A percentile compares a stretch with the other conserved stretches of the same genome.
These are phyloP conservation scores for Strigomonas culicis DNA, from an alignment of 208 protist species.

Conservation along the genomic window DNA sequence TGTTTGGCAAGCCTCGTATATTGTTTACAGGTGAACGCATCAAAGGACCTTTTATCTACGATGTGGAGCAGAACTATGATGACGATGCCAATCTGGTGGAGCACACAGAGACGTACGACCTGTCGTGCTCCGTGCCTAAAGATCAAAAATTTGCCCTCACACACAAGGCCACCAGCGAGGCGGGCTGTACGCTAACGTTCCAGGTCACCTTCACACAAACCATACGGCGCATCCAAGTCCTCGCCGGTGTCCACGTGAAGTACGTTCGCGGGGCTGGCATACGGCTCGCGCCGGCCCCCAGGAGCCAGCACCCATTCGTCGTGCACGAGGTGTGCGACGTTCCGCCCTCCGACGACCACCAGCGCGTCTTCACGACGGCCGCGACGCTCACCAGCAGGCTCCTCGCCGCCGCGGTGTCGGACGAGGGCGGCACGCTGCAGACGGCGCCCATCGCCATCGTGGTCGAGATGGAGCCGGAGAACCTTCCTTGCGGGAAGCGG, in stretches of 20 bases:
- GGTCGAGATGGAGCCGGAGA: slow-evolving; percentile 13
- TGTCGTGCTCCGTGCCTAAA: slow-evolving; percentile 23
- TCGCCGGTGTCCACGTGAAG: slow-evolving; percentile 28
- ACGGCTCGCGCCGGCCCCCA: slow-evolving; percentile 14
- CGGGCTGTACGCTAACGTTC: background rate
- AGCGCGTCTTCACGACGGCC: background rate
- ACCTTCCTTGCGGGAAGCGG: background rate
- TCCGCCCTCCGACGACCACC: background rate
- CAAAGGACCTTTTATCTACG: slow-evolving; percentile 55
- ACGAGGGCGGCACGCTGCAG: slow-evolving; percentile 1
- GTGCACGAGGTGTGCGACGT: slow-evolving; percentile 3
- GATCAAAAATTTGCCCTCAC: slow-evolving; percentile 3
- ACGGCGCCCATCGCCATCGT: slow-evolving; percentile 31
- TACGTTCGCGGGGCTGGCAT: slow-evolving; percentile 31
- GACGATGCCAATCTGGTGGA: slow-evolving; percentile 38
- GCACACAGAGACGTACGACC: slow-evolving; percentile 40
- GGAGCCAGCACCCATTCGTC: slow-evolving; percentile 15
- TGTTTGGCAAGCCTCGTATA: slow-evolving; percentile 57
- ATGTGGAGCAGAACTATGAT: slow-evolving; percentile 40
- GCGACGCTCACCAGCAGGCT: background rate
- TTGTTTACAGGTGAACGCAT: slow-evolving; percentile 28
- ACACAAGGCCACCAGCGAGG: background rate
- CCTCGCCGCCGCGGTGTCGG: background rate
- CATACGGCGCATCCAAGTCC: slow-evolving; percentile 22
- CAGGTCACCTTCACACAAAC: slow-evolving; percentile 5